Evolutionary conservation across 345 rosid genomes (phyloP).

Genomic region (Fremontodendron californicum): DNA sequence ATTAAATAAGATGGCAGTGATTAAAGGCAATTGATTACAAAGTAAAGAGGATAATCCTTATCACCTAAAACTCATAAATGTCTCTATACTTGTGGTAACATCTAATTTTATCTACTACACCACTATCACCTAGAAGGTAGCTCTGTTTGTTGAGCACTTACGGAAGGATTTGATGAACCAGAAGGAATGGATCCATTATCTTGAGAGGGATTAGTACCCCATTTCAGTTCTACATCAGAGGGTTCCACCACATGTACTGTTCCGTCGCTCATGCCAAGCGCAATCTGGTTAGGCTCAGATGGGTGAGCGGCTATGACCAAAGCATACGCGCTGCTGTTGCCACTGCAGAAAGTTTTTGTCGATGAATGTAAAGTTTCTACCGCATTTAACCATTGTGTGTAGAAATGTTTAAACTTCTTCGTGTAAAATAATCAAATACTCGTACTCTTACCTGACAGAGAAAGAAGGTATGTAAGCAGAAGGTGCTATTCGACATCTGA

Average conservation of each 20-base stretch:
- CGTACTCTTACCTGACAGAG: constrained; percentile 25
- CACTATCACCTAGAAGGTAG: constrained; percentile 34
- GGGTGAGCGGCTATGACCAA: constrained; percentile 63
- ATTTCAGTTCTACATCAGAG: constrained; percentile 36
- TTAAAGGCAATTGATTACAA: constrained; percentile 10
- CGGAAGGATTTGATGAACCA: constrained; percentile 44
- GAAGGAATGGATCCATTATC: constrained; percentile 42
- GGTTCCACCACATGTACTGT: constrained; percentile 59
- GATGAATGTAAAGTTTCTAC: not conserved
- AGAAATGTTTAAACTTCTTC: not conserved
- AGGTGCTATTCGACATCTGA: constrained; percentile 21
- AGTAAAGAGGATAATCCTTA: not conserved
- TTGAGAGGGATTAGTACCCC: constrained; percentile 39
- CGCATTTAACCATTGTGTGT: not conserved
- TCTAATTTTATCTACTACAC: constrained; percentile 12
- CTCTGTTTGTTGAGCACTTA: constrained; percentile 36
- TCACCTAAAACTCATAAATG: not conserved
- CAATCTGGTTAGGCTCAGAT: constrained; percentile 55
- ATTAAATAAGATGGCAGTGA: constrained; percentile 4
- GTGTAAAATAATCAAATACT: not conserved
- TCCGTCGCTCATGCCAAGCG: constrained; percentile 65
- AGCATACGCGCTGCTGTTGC: constrained; percentile 33
- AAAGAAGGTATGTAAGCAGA: constrained; percentile 1
- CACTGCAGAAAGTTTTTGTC: constrained; percentile 8
- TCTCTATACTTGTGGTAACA: constrained; percentile 3